phyloP scores from a whole-genome alignment of 2,329 filamentous ascomycete species.

The Colletotrichum kahawae region DNA sequence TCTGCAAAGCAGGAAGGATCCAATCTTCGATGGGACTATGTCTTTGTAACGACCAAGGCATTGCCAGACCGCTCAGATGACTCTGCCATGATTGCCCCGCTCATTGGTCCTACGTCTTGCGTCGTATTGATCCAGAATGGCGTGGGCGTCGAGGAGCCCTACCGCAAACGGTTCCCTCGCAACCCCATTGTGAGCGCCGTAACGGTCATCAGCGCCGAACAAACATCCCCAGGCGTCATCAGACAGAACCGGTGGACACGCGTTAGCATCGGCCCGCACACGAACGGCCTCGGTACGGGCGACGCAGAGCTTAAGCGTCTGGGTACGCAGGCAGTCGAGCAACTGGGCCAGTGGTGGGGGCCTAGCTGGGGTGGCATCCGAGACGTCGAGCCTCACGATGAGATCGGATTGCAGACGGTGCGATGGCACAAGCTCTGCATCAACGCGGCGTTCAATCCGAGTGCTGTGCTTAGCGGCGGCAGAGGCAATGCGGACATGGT shows the following conservation, averaged over 20 bases:
- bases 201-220: conserved; percentile 72
- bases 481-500: conserved; percentile 71
- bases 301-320: conserved; percentile 34
- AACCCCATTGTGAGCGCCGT: conserved; percentile 70
- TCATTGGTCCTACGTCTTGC: conserved; percentile 58
- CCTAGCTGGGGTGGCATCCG: conserved; percentile 61
- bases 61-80: conserved; percentile 69
- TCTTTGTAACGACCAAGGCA: conserved; percentile 74
- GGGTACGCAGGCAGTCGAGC: conserved; percentile 47
- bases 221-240: conserved; percentile 65
- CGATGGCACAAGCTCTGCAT: conserved; percentile 81
- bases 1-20: background rate
- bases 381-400: conserved; percentile 68
- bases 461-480: conserved; percentile 69
- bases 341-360: conserved; percentile 57
- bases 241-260: conserved; percentile 77
- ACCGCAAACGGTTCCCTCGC: conserved; percentile 63
- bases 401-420: conserved; percentile 71
- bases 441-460: conserved; percentile 78
- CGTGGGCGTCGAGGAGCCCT: conserved; percentile 72
- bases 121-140: conserved; percentile 76
- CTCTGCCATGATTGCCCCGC: conserved; percentile 63
- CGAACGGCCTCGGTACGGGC: conserved; percentile 49
- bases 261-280: conserved; percentile 72
- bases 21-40: conserved; percentile 54